Evolutionary conservation across 495 filamentous ascomycete genomes (phyloP), one percentile per base, ranked within the genome.

Genomic region (Penicillium macrosclerotiorum): DNA sequence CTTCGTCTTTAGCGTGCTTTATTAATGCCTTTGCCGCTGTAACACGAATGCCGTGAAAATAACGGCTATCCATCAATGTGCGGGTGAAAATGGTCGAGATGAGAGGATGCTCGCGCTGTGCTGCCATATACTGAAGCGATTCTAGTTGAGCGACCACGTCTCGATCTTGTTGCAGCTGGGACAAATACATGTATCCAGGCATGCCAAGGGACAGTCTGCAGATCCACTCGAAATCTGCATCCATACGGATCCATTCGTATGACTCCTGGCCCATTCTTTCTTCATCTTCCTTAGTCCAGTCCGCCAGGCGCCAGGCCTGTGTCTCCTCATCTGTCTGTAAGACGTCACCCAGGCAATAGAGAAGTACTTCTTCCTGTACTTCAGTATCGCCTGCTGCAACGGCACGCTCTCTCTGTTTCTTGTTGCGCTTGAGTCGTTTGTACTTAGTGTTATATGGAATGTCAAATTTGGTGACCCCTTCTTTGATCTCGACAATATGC

Each of bases 381-480:
- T 96, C 93, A 8, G 74, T 68, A 57, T 88, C 84, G 3, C 79
- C 77, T 18, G 80, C 83, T 23, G 71, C 76, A 19, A 79, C 85
- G 34, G 81, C 72, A 33, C 88, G 79, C 60, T 96, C 93, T 65
- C 87, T 87, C 53, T 95, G 86, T 30, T 90, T 83, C 49, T 88
- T 84, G 52, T 85, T 96, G 23, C 92, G 80, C 71, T 99, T 99
- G 26, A 99, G 74, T 2, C 93, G 84, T 72, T 97, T 99, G 65
- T 99, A 99, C 60, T 99, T 99, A 0, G 93, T 99, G 59, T 97
- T 97, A 59, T 99, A 99, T 11, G 92, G 90, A 45, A 99, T 96
- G 35, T 96, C 90, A 45, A 96, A 84, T 45, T 82, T 86, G 5
- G 83, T 86, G 29, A 79, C 74, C 6, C 82, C 81, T 43, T 96